phyloP scores from a whole-genome alignment of 148 eudicot species.

The Persicaria maculosa region DNA sequence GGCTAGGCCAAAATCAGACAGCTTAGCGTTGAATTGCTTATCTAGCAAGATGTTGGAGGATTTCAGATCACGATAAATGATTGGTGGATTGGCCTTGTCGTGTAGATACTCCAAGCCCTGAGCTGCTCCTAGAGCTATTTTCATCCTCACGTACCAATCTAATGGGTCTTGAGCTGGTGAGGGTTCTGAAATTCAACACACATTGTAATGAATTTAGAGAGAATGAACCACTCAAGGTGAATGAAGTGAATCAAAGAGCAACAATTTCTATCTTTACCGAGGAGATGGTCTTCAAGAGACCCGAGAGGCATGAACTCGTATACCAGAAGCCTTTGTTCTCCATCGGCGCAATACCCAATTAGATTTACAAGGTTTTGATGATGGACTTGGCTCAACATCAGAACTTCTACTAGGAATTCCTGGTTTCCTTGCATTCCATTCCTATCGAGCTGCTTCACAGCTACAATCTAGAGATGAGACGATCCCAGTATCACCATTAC shows the following conservation, averaged over 20 bases:
- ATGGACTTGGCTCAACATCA: constrained; percentile 44
- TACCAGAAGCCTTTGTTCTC: constrained; percentile 62
- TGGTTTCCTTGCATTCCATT: constrained; percentile 41
- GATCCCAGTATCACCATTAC: neutral
- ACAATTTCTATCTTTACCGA: constrained; percentile 26
- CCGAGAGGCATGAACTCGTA: constrained; percentile 57
- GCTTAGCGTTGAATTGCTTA: constrained; percentile 35
- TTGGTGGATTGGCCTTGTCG: constrained; percentile 38
- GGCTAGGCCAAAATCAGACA: constrained; percentile 55
- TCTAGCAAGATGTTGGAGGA: constrained; percentile 50
- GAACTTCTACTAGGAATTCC: constrained; percentile 46
- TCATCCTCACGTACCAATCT: constrained; percentile 46
- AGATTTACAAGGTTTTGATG: constrained; percentile 43
- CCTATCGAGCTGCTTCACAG: constrained; percentile 42
- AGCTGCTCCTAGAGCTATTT: constrained; percentile 43
- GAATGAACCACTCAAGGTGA: neutral
- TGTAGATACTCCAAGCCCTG: constrained; percentile 51
- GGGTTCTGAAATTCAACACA: constrained; percentile 22
- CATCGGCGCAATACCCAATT: constrained; percentile 55
- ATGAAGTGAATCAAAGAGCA: neutral
- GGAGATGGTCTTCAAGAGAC: constrained; percentile 58
- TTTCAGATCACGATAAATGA: constrained; percentile 50
- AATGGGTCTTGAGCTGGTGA: constrained; percentile 25
- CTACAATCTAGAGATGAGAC: constrained; percentile 29
- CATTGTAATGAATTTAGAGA: neutral